Conservation (phyloP, 2,329 filamentous ascomycete species). For the Fusarium heterosporum region DNA sequence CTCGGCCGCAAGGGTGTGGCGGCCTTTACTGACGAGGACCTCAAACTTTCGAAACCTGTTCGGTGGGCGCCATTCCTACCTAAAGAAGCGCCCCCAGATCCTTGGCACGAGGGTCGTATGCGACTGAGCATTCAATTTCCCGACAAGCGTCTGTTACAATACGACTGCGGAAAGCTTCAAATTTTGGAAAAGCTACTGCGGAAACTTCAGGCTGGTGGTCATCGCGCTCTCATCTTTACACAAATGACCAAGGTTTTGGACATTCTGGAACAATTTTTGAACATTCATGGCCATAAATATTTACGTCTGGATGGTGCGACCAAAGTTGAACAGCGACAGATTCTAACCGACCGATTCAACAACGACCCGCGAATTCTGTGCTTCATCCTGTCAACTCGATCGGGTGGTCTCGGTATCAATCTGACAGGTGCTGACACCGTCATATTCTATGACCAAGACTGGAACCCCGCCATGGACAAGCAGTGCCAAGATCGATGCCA, state of each 20-base stretch:
- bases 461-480: conserved; percentile 99
- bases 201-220: conserved; percentile 86
- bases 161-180: conserved; percentile 97
- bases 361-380: conserved; percentile 90
- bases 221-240: conserved; percentile 96
- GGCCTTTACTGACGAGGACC: conserved; percentile 67
- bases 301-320: conserved; percentile 96
- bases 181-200: conserved; percentile 87
- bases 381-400: conserved; percentile 95
- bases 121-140: conserved; percentile 95
- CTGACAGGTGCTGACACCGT: conserved; percentile 96
- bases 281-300: conserved; percentile 97
- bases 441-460: conserved; percentile 98
- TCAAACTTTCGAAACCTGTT: conserved; percentile 67
- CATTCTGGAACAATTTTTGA: conserved; percentile 96
- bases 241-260: conserved; percentile 99
- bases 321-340: conserved; percentile 94
- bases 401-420: conserved; percentile 95
- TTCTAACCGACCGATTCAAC: conserved; percentile 97
- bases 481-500: conserved; percentile 98
- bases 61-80: conserved; percentile 68
- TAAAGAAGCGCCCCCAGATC: conserved; percentile 72
- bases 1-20: conserved; percentile 71
- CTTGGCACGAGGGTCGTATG: conserved; percentile 94
- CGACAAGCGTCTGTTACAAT: conserved; percentile 94